Evolutionary conservation across 2,329 filamentous ascomycete species (phyloP).

Genomic region (Phoma herbarum): DNA sequence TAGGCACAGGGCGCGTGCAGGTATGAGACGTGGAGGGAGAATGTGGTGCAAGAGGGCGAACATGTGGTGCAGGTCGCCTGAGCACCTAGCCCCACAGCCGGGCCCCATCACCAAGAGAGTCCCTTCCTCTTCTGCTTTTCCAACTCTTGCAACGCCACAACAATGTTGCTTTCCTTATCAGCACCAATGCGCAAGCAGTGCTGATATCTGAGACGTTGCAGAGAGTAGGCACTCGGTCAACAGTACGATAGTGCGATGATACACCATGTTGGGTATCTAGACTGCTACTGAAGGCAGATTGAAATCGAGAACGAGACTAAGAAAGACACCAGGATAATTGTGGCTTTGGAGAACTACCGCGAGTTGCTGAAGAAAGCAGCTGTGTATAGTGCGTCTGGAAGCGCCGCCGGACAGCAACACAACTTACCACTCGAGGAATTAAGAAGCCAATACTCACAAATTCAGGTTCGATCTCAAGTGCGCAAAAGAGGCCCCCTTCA

Average conservation of each 20-base stretch:
- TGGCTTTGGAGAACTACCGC: background rate
- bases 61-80: constrained; percentile 2
- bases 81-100: background rate
- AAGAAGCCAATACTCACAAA: background rate
- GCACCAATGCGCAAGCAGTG: background rate
- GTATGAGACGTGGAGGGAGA: constrained; percentile 8
- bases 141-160: constrained; percentile 18
- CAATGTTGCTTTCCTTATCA: background rate
- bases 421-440: background rate
- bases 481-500: too few species aligned
- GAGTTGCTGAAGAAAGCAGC: background rate
- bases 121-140: constrained; percentile 9
- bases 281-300: background rate
- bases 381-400: background rate
- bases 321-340: background rate
- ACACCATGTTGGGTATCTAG: background rate
- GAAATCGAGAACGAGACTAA: background rate
- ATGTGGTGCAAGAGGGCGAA: constrained; percentile 3
- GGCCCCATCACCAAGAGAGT: background rate
- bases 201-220: background rate
- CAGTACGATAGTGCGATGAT: background rate
- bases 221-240: background rate
- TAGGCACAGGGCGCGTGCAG: constrained; percentile 11
- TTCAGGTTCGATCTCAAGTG: background rate
- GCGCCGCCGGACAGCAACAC: background rate